These are phyloP conservation scores for Fusarium sp. DNA, from an alignment of 2,329 filamentous ascomycete species.

Conservation along the genomic window DNA sequence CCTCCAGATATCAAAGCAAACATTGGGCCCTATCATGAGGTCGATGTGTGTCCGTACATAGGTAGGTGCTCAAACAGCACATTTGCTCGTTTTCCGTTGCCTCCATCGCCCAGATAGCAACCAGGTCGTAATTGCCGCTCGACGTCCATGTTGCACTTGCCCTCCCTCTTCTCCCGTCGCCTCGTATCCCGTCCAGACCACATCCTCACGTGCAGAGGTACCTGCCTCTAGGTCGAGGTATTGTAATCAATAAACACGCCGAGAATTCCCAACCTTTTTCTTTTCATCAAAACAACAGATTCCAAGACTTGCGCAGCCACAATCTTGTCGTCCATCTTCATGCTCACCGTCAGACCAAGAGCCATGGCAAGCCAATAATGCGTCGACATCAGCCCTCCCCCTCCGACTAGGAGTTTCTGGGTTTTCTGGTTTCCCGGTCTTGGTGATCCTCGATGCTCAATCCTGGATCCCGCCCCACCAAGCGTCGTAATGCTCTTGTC, in stretches of 20 bases:
- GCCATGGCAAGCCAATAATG: constrained; percentile 16
- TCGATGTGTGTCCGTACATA: not conserved
- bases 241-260: constrained; percentile 2
- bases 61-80: not conserved
- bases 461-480: constrained; percentile 26
- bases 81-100: too few species aligned
- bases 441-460: constrained; percentile 22
- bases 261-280: constrained; percentile 10
- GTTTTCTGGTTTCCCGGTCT: constrained; percentile 20
- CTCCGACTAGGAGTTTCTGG: not conserved
- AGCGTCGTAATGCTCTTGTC: constrained; percentile 41
- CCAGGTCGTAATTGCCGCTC: not conserved
- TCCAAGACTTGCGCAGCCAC: constrained; percentile 39
- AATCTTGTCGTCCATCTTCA: not conserved
- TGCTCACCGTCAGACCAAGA: not conserved
- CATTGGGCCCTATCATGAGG: too few species aligned
- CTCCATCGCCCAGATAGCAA: too few species aligned
- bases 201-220: not conserved
- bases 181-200: constrained; percentile 1
- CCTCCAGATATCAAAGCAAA: not conserved
- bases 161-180: not conserved
- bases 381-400: constrained; percentile 15
- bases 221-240: too few species aligned
- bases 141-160: not conserved
- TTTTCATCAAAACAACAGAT: constrained; percentile 3